A percentile compares a stretch with the other conserved stretches of the same genome.
Evolutionary conservation across 1,139 yeast genomes (phyloP).

Genomic region (Geotrichum bryndzae): DNA sequence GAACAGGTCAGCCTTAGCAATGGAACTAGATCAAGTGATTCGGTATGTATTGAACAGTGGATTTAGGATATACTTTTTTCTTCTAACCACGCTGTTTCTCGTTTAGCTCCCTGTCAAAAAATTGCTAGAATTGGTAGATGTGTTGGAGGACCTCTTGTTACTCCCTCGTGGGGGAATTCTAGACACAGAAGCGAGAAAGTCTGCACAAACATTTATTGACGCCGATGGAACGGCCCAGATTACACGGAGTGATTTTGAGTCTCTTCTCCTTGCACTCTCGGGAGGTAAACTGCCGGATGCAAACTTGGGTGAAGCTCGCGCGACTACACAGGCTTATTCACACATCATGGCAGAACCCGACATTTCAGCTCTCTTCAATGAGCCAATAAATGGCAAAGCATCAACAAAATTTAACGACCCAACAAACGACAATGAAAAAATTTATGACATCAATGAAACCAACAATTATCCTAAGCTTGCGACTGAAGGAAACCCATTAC

Average conservation of each 20-base stretch:
- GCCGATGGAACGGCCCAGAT: slow-evolving; percentile 2
- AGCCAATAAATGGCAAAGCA: neutral
- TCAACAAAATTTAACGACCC: neutral
- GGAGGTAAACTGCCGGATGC: slow-evolving; percentile 4
- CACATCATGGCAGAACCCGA: slow-evolving; percentile 11
- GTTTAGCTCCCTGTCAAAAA: slow-evolving; percentile 3
- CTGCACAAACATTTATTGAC: slow-evolving; percentile 5
- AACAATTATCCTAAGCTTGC: neutral
- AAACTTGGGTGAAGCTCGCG: slow-evolving; percentile 2
- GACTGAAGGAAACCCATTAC: slow-evolving; percentile 5
- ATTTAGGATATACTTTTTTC: neutral
- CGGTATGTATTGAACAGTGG: neutral
- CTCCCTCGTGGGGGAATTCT: slow-evolving; percentile 11
- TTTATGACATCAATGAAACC: neutral
- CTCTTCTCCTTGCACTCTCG: slow-evolving; percentile 5
- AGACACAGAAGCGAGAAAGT: slow-evolving; percentile 7
- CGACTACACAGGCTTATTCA: slow-evolving; percentile 4
- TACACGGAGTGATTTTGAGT: slow-evolving; percentile 8
- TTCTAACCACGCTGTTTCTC: neutral
- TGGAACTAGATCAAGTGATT: neutral
- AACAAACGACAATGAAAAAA: neutral
- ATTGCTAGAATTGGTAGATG: slow-evolving; percentile 11
- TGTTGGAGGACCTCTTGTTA: slow-evolving; percentile 7
- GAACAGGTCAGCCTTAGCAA: neutral
- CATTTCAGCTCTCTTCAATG: slow-evolving; percentile 8